A percentile compares a stretch with the other conserved stretches of the same genome.
Evolutionary conservation across 2,329 filamentous ascomycete genomes (phyloP).

Genomic region (Botrytis aclada): DNA sequence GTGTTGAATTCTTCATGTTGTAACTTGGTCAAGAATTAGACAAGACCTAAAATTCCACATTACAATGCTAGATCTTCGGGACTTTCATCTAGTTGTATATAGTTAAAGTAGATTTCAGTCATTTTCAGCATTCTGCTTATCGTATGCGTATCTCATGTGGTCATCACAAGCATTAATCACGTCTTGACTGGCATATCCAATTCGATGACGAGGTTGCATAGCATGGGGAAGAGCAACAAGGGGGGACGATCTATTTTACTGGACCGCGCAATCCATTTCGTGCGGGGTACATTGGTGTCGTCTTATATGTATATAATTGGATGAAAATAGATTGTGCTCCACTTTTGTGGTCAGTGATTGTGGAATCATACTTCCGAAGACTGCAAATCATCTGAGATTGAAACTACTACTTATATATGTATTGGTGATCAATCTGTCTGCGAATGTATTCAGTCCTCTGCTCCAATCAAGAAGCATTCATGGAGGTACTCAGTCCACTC

Average conservation of each 20-base stretch:
- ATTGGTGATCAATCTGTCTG: background rate
- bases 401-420: background rate
- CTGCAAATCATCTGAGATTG: background rate
- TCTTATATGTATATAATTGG: background rate
- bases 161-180: background rate
- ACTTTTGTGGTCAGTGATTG: background rate
- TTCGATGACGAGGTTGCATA: background rate
- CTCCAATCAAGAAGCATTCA: background rate
- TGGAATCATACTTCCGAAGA: background rate
- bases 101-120: background rate
- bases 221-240: background rate
- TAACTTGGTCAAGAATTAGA: background rate
- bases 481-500: background rate
- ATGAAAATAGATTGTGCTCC: background rate
- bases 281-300: background rate
- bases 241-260: background rate
- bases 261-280: background rate
- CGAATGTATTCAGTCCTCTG: background rate
- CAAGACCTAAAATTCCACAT: background rate
- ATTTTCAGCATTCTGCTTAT: background rate
- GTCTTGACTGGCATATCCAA: background rate
- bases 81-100: background rate
- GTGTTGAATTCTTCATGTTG: slow-evolving; percentile 12
- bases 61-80: background rate
- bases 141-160: background rate